These are phyloP conservation scores for Glycine latifolia DNA, from an alignment of 306 rosid species.

Conservation along the genomic window DNA sequence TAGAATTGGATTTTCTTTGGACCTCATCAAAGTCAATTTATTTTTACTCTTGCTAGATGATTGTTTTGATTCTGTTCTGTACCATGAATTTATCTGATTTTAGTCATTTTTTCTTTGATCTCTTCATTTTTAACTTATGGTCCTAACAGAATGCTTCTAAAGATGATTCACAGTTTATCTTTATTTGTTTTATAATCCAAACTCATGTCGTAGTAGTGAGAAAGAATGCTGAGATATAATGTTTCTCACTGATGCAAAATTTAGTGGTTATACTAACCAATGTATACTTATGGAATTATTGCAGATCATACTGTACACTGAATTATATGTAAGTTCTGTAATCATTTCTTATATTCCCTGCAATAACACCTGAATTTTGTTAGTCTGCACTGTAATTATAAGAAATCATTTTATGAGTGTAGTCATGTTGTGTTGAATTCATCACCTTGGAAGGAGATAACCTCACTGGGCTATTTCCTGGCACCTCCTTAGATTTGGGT, in stretches of 20 bases:
- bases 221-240: slow-evolving; percentile 16
- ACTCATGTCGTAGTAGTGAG: slow-evolving; percentile 6
- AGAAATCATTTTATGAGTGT: slow-evolving; percentile 39
- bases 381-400: slow-evolving; percentile 7
- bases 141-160: neutral
- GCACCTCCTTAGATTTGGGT: slow-evolving; percentile 65
- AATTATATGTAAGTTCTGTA: slow-evolving; percentile 76
- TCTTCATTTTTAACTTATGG: neutral
- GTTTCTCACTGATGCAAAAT: neutral
- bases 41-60: too few species aligned
- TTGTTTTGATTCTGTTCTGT: too few species aligned
- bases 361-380: neutral
- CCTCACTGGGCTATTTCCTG: slow-evolving; percentile 73
- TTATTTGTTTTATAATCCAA: neutral
- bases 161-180: neutral
- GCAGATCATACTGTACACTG: slow-evolving; percentile 80
- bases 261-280: slow-evolving; percentile 27
- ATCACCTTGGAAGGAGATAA: slow-evolving; percentile 90
- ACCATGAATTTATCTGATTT: too few species aligned
- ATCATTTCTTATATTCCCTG: slow-evolving; percentile 8
- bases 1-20: too few species aligned
- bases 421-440: slow-evolving; percentile 84
- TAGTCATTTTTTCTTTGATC: too few species aligned
- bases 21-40: too few species aligned
- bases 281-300: slow-evolving; percentile 40